Evolutionary conservation across 768 basidiomycete genomes (phyloP).

Genomic region (Hysterangium stoloniferum): DNA sequence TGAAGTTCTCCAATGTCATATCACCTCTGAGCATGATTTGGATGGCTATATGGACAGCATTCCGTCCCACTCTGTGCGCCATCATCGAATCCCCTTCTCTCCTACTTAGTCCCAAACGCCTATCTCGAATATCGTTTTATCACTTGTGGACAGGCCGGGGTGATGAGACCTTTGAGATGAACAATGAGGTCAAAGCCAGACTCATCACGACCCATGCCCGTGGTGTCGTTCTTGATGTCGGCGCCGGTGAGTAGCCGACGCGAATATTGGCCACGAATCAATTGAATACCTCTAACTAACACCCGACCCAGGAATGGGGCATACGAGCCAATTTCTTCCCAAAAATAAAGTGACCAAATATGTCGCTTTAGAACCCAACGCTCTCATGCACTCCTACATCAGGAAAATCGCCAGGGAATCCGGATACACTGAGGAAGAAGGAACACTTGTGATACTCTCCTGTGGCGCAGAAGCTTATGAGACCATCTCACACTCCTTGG

Average conservation of each 20-base stretch:
- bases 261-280: not conserved
- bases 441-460: constrained; percentile 47
- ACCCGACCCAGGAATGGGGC: constrained; percentile 48
- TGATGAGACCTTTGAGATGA: constrained; percentile 13
- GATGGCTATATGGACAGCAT: not conserved
- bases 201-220: constrained; percentile 40
- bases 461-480: constrained; percentile 56
- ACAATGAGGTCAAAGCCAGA: constrained; percentile 30
- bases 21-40: too few species aligned
- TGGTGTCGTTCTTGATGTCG: not conserved
- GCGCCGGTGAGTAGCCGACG: not conserved
- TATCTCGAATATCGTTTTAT: not conserved
- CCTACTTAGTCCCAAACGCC: not conserved
- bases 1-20: not conserved
- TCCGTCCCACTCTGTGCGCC: not conserved
- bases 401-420: constrained; percentile 38
- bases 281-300: not conserved
- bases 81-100: not conserved
- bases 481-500: constrained; percentile 38
- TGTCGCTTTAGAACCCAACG: constrained; percentile 66
- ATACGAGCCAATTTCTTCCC: constrained; percentile 55
- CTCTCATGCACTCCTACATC: constrained; percentile 53
- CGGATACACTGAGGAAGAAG: constrained; percentile 46
- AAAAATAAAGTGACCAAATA: constrained; percentile 48
- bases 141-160: not conserved